phyloP scores from a whole-genome alignment of 2,329 filamentous ascomycete genomes.

The Talaromyces rugulosus region DNA sequence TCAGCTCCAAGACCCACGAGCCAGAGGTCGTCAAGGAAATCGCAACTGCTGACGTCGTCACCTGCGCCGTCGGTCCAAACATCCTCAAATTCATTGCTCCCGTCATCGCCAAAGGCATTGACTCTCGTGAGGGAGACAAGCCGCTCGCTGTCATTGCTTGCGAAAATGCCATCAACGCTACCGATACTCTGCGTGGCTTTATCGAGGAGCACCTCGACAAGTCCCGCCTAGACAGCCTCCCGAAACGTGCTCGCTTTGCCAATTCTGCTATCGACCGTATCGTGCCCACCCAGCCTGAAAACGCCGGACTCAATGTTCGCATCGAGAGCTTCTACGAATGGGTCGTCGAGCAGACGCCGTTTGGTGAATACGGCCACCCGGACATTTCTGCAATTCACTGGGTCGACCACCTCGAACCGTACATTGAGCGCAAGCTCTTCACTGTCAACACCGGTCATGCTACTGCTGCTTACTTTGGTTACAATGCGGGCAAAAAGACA shows the following conservation, averaged over 20 bases:
- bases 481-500: slow-evolving; percentile 77
- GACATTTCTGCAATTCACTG: slow-evolving; percentile 85
- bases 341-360: slow-evolving; percentile 88
- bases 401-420: slow-evolving; percentile 86
- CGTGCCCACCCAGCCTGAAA: slow-evolving; percentile 79
- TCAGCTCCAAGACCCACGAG: slow-evolving; percentile 89
- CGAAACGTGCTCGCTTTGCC: slow-evolving; percentile 78
- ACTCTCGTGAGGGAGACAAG: slow-evolving; percentile 61
- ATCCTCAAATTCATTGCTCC: slow-evolving; percentile 95
- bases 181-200: slow-evolving; percentile 76
- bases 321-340: slow-evolving; percentile 99
- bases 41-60: slow-evolving; percentile 81
- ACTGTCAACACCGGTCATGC: slow-evolving; percentile 99
- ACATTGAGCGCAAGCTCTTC: slow-evolving; percentile 98
- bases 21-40: slow-evolving; percentile 79
- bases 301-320: slow-evolving; percentile 81
- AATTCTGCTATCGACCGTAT: slow-evolving; percentile 99
- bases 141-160: slow-evolving; percentile 93
- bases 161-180: slow-evolving; percentile 95
- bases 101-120: slow-evolving; percentile 90
- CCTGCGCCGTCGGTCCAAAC: slow-evolving; percentile 93
- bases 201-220: slow-evolving; percentile 74
- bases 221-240: slow-evolving; percentile 63
- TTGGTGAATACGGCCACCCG: slow-evolving; percentile 66
- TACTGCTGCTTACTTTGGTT: slow-evolving; percentile 91